These are phyloP conservation scores for Ustilago hordei DNA, from an alignment of 1,284 basidiomycete species.

Conservation along the genomic window DNA sequence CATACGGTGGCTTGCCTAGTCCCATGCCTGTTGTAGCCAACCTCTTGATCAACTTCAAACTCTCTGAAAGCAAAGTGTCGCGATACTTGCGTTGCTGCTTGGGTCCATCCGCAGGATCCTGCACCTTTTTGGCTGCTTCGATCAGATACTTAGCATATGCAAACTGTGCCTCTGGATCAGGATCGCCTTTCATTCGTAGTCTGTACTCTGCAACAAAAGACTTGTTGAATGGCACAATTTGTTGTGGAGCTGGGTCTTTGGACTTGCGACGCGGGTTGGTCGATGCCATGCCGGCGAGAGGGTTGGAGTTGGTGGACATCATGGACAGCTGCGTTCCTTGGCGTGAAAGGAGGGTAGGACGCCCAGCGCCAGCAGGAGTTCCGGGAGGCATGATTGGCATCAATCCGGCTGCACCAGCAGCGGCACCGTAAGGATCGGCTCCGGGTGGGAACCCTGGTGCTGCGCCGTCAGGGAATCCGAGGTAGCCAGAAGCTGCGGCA, in stretches of 20 bases:
- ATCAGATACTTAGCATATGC: slow-evolving; percentile 97
- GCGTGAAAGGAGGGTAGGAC: slow-evolving; percentile 33
- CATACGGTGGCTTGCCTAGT: slow-evolving; percentile 76
- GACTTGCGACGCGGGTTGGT: slow-evolving; percentile 51
- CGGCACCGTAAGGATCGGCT: slow-evolving; percentile 28
- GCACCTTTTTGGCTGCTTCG: slow-evolving; percentile 90
- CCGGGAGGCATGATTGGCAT: slow-evolving; percentile 34
- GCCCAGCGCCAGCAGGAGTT: slow-evolving; percentile 17
- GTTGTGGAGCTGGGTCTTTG: slow-evolving; percentile 56
- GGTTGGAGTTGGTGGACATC: slow-evolving; percentile 31
- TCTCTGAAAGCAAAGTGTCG: slow-evolving; percentile 87
- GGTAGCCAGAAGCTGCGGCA: slow-evolving; percentile 55
- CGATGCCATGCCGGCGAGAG: slow-evolving; percentile 30
- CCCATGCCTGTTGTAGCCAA: slow-evolving; percentile 83
- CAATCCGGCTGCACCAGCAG: slow-evolving; percentile 23
- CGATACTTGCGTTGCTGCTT: slow-evolving; percentile 78
- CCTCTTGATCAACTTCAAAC: slow-evolving; percentile 89
- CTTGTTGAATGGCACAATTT: slow-evolving; percentile 76
- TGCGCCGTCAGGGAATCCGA: slow-evolving; percentile 51
- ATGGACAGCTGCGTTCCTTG: slow-evolving; percentile 51
- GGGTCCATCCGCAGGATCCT: slow-evolving; percentile 62
- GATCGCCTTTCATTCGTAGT: slow-evolving; percentile 94
- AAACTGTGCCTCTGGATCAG: slow-evolving; percentile 99
- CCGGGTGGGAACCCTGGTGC: slow-evolving; percentile 47
- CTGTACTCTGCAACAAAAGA: slow-evolving; percentile 98